Percentiles rank a stretch among this genome's conserved stretches.
These are phyloP conservation scores for Aureobasidium vineae DNA, from an alignment of 2,329 filamentous ascomycete genomes.

Conservation along the genomic window DNA sequence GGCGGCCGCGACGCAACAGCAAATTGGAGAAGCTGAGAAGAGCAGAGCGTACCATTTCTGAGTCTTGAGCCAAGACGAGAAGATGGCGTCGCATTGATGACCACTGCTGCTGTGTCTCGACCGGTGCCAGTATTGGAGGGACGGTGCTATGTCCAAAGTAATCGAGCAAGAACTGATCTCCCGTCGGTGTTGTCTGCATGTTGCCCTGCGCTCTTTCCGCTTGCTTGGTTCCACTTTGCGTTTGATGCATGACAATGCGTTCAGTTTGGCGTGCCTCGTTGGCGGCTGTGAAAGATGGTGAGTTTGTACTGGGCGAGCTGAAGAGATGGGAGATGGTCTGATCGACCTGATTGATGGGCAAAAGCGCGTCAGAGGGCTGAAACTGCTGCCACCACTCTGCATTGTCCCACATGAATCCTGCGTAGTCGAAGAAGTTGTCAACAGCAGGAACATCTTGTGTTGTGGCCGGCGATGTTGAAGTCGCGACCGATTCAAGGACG, in stretches of 20 bases:
- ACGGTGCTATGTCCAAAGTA: conserved; percentile 10
- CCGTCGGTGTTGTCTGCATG: not conserved
- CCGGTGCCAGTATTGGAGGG: not conserved
- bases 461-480: not conserved
- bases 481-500: not conserved
- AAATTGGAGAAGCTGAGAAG: conserved; percentile 30
- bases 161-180: not conserved
- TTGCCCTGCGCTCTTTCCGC: not conserved
- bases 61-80: conserved; percentile 15
- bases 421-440: conserved; percentile 23
- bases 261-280: not conserved
- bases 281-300: not conserved
- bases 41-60: not conserved
- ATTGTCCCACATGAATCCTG: conserved; percentile 18
- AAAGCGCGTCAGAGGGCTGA: not conserved
- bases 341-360: not conserved
- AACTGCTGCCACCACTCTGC: conserved; percentile 12
- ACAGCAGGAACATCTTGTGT: not conserved
- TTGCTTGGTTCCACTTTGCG: not conserved
- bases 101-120: conserved; percentile 10
- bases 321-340: not conserved
- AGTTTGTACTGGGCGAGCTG: not conserved
- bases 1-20: conserved; percentile 28
- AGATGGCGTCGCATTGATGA: not conserved
- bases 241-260: not conserved